phyloP scores from a whole-genome alignment of 441 rosid species.

The Pelargonium fulgidum region DNA sequence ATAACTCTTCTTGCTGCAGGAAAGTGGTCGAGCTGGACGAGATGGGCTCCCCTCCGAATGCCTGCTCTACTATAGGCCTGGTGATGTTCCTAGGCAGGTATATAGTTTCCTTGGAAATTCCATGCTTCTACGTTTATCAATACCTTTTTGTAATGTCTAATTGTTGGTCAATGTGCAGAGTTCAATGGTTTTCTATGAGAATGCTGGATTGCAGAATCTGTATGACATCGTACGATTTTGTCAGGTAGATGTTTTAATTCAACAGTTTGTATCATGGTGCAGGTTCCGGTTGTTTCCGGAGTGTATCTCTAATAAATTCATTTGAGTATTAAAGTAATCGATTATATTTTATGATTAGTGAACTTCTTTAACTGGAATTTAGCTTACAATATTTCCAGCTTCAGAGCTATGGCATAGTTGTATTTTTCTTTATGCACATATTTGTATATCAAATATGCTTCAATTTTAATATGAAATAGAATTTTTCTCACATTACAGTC shows the following conservation, averaged over 20 bases:
- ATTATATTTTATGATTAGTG: neutral
- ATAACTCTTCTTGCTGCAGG: slow-evolving; percentile 46
- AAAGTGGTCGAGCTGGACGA: slow-evolving; percentile 98
- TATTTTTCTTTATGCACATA: neutral
- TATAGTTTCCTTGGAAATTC: slow-evolving; percentile 9
- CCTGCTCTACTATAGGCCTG: slow-evolving; percentile 74
- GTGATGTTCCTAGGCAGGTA: slow-evolving; percentile 95
- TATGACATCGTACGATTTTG: slow-evolving; percentile 85
- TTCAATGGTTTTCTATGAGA: slow-evolving; percentile 96
- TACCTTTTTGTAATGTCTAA: slow-evolving; percentile 10
- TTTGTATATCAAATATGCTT: slow-evolving; percentile 8
- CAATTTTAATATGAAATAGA: slow-evolving; percentile 1
- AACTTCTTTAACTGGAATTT: neutral
- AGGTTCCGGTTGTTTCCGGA: slow-evolving; percentile 2
- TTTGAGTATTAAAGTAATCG: neutral
- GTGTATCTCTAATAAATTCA: neutral
- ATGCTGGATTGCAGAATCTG: slow-evolving; percentile 88
- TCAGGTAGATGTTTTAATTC: slow-evolving; percentile 49
- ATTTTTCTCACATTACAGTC: slow-evolving; percentile 38
- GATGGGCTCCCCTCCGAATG: slow-evolving; percentile 97
- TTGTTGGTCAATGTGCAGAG: slow-evolving; percentile 48
- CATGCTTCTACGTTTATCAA: slow-evolving; percentile 11
- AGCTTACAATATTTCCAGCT: neutral
- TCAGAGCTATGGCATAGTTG: neutral
- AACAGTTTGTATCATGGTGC: neutral